Conservation (phyloP, 2,329 filamentous ascomycete species). For the Hyphodiscus sp. region DNA sequence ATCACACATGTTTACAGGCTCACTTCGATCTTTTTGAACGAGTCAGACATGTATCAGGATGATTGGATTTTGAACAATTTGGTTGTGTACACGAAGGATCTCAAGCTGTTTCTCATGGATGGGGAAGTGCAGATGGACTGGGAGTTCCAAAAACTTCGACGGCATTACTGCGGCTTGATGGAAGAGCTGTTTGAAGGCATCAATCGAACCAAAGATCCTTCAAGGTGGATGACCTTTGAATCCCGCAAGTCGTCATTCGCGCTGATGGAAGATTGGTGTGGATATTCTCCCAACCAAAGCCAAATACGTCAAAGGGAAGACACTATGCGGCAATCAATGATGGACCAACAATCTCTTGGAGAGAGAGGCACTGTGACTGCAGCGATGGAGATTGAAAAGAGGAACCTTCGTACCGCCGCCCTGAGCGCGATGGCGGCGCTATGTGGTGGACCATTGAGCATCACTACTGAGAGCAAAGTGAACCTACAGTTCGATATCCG, state of each 20-base stretch:
- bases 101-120: constrained; percentile 92
- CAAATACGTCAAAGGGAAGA: constrained; percentile 80
- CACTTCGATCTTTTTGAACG: constrained; percentile 80
- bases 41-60: constrained; percentile 71
- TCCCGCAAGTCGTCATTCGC: constrained; percentile 91
- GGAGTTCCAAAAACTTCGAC: constrained; percentile 85
- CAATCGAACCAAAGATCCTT: constrained; percentile 75
- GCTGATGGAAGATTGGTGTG: constrained; percentile 99
- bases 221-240: constrained; percentile 96
- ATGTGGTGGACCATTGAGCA: constrained; percentile 77
- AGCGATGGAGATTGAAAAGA: constrained; percentile 94
- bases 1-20: constrained; percentile 95
- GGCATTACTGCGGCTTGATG: constrained; percentile 89
- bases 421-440: constrained; percentile 93
- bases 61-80: constrained; percentile 89
- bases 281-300: constrained; percentile 84
- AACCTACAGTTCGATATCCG: constrained; percentile 85
- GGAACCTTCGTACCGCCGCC: constrained; percentile 82
- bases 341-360: constrained; percentile 67
- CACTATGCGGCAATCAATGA: constrained; percentile 76
- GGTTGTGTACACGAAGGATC: constrained; percentile 80
- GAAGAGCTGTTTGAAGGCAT: constrained; percentile 91
- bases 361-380: constrained; percentile 76
- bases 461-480: constrained; percentile 83
- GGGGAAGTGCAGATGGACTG: constrained; percentile 91